phyloP scores from a whole-genome alignment of 2,329 filamentous ascomycete species.

The Cucurbitaria berberidis region DNA sequence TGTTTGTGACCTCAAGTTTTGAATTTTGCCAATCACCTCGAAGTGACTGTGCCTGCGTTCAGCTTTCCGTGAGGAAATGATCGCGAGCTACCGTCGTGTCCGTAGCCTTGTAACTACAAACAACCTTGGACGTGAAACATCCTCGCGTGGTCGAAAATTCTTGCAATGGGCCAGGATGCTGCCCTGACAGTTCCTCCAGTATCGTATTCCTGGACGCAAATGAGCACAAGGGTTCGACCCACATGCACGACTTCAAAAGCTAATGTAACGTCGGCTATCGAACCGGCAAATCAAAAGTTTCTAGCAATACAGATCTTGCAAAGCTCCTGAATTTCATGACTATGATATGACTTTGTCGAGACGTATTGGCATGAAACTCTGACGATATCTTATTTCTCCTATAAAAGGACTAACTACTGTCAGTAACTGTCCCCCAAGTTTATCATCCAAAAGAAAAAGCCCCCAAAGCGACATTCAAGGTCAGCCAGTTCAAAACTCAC shows the following conservation, averaged over 20 bases:
- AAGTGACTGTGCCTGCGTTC: background rate
- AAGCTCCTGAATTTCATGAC: background rate
- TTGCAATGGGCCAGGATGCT: background rate
- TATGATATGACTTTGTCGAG: background rate
- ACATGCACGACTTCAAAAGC: slow-evolving; percentile 2
- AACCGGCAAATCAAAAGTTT: background rate
- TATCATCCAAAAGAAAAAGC: background rate
- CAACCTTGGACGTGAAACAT: no score
- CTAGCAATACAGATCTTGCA: background rate
- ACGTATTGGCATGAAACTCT: background rate
- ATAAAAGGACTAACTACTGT: background rate
- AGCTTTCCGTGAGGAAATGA: no score
- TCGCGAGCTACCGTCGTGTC: no score
- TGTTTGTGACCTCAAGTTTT: background rate
- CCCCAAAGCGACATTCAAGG: background rate
- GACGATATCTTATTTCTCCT: background rate
- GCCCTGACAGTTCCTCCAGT: background rate
- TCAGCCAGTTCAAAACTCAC: background rate
- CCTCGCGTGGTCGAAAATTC: background rate
- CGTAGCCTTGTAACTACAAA: background rate
- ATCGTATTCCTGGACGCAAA: background rate
- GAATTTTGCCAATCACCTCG: background rate
- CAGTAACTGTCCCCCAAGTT: background rate
- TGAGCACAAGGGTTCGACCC: slow-evolving; percentile 4
- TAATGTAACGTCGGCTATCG: slow-evolving; percentile 2